Evolutionary conservation across 2,329 filamentous ascomycete species (phyloP).

Genomic region (Colletotrichum tofieldiae): DNA sequence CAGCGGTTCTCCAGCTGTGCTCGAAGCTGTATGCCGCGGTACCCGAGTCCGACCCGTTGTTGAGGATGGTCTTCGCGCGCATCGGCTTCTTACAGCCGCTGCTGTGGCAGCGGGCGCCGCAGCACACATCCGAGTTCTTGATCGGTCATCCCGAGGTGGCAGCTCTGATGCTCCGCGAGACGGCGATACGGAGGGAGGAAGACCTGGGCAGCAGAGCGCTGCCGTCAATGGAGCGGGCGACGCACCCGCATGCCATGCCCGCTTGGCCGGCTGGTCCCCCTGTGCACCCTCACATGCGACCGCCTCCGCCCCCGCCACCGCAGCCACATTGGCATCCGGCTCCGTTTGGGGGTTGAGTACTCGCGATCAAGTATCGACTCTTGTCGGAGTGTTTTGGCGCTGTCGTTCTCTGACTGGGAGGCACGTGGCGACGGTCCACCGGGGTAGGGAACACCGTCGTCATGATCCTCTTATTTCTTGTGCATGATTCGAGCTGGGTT

Average conservation of each 20-base stretch:
- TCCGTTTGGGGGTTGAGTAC: slow-evolving; percentile 16
- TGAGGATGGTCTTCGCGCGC: slow-evolving; percentile 65
- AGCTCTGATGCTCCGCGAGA: slow-evolving; percentile 64
- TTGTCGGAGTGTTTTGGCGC: neutral
- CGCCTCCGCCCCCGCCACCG: slow-evolving; percentile 34
- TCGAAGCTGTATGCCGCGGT: slow-evolving; percentile 60
- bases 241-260: slow-evolving; percentile 22
- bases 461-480: neutral
- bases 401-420: neutral
- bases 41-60: slow-evolving; percentile 58
- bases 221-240: slow-evolving; percentile 60
- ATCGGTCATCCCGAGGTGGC: slow-evolving; percentile 62
- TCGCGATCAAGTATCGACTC: neutral
- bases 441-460: neutral
- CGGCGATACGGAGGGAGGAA: slow-evolving; percentile 59
- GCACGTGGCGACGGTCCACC: neutral
- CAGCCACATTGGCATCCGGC: slow-evolving; percentile 36
- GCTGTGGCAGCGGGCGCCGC: slow-evolving; percentile 59
- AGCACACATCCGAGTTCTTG: slow-evolving; percentile 60
- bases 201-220: slow-evolving; percentile 54
- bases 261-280: slow-evolving; percentile 30
- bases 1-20: slow-evolving; percentile 62
- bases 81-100: slow-evolving; percentile 64
- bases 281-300: slow-evolving; percentile 38
- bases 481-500: neutral